Percentiles rank a stretch among this genome's conserved stretches.
phyloP scores from a whole-genome alignment of 345 rosid species.

The Erodium maritimum region DNA sequence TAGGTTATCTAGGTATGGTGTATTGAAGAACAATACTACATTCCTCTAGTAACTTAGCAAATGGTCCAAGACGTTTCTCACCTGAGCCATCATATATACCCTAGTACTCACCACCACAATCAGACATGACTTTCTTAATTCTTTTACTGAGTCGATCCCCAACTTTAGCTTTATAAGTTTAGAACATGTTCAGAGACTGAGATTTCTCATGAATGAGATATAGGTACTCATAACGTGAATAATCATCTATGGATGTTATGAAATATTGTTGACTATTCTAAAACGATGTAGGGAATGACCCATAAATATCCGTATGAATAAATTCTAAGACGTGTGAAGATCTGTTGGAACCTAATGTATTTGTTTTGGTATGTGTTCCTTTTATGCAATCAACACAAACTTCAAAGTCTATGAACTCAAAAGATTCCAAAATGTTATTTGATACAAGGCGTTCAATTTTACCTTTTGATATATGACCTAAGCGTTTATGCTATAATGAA shows the following conservation, averaged over 20 bases:
- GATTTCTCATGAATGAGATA: too few species aligned
- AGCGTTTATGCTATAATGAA: slow-evolving; percentile 6
- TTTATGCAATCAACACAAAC: slow-evolving; percentile 2
- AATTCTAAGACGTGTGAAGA: slow-evolving; percentile 5
- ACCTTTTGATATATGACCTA: slow-evolving; percentile 11
- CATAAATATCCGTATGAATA: slow-evolving; percentile 3
- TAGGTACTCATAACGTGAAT: too few species aligned
- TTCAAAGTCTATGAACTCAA: too few species aligned
- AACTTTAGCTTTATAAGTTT: background rate
- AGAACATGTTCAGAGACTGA: background rate
- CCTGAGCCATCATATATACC: background rate
- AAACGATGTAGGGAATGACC: background rate
- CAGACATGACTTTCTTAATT: too few species aligned
- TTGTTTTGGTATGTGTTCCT: slow-evolving; percentile 3
- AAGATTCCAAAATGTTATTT: too few species aligned
- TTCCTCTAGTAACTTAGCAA: slow-evolving; percentile 6
- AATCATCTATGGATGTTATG: too few species aligned
- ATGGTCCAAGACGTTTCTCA: slow-evolving; percentile 4
- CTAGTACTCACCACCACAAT: background rate
- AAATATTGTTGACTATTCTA: slow-evolving; percentile 3
- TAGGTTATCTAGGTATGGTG: background rate
- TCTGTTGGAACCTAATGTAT: slow-evolving; percentile 7
- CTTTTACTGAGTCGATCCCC: background rate
- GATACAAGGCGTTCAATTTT: too few species aligned
- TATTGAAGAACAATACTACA: background rate